Conservation (phyloP, 2,329 filamentous ascomycete genomes). For the Xylariaceae sp. region DNA sequence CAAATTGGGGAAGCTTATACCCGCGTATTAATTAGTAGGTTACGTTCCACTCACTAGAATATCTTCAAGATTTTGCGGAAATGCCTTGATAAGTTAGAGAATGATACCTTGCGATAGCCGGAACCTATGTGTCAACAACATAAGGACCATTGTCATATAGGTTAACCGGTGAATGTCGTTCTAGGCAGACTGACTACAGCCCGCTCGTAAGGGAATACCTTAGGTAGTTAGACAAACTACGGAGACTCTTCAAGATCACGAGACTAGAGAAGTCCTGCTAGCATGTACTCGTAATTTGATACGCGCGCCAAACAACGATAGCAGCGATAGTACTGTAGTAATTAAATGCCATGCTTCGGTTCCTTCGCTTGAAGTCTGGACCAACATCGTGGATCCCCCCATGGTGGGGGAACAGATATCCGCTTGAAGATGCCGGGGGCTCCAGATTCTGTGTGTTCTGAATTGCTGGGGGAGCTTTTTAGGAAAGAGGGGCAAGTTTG, state of each 20-base stretch:
- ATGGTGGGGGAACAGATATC: constrained; percentile 16
- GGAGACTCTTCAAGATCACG: constrained; percentile 9
- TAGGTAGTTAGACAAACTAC: not conserved
- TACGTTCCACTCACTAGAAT: not conserved
- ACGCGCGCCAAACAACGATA: not conserved
- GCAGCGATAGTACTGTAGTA: constrained; percentile 4
- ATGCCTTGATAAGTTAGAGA: no score
- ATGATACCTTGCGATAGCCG: not conserved
- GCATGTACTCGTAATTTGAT: constrained; percentile 6
- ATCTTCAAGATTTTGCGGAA: no score
- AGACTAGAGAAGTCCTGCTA: constrained; percentile 1
- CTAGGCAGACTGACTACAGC: no score
- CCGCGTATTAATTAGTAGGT: not conserved
- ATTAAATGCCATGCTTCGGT: no score
- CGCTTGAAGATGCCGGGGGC: constrained; percentile 25
- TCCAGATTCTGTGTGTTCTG: constrained; percentile 28
- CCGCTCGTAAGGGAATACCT: not conserved
- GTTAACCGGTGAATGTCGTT: constrained; percentile 8
- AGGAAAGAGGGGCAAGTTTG: constrained; percentile 16
- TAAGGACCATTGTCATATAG: not conserved
- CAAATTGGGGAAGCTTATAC: constrained; percentile 12
- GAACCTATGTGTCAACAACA: not conserved
- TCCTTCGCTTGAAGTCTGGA: constrained; percentile 14
- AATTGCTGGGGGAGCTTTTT: not conserved
- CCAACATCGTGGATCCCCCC: constrained; percentile 8